These are phyloP conservation scores for Leptoxyphium fumago DNA, from an alignment of 2,329 filamentous ascomycete species.

Conservation along the genomic window DNA sequence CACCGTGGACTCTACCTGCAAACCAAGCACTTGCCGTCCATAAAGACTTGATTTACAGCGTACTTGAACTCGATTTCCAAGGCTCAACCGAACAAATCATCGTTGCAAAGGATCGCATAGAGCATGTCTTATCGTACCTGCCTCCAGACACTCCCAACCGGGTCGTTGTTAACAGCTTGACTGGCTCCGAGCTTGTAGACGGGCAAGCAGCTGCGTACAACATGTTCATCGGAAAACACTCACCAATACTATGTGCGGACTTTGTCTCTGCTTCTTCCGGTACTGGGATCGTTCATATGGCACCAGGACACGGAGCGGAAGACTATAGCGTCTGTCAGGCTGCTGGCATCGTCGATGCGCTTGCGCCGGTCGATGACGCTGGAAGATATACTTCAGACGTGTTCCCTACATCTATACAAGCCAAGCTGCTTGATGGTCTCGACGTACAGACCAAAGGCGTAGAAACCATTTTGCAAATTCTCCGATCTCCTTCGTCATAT, in stretches of 20 bases:
- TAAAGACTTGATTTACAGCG: conserved; percentile 52
- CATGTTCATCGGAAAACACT: conserved; percentile 30
- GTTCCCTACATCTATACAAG: conserved; percentile 45
- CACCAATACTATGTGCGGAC: conserved; percentile 60
- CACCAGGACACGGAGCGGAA: conserved; percentile 91
- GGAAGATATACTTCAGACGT: conserved; percentile 71
- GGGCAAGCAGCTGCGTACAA: conserved; percentile 13
- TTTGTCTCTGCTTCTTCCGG: conserved; percentile 88
- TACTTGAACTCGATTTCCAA: neutral
- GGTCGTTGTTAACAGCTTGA: conserved; percentile 41
- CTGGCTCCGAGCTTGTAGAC: conserved; percentile 50
- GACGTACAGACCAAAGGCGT: conserved; percentile 58
- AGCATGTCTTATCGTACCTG: conserved; percentile 37
- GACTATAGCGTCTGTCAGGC: conserved; percentile 73
- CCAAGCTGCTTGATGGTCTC: conserved; percentile 45
- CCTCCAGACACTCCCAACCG: conserved; percentile 29
- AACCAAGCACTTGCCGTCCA: conserved; percentile 82
- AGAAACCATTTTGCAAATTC: conserved; percentile 51
- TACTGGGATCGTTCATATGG: conserved; percentile 85
- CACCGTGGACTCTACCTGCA: conserved; percentile 90
- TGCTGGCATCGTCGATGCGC: conserved; percentile 51
- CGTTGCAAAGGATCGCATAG: conserved; percentile 55
- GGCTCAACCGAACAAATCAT: conserved; percentile 37
- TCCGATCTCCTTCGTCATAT: conserved; percentile 30
- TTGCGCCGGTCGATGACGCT: conserved; percentile 69